Percentiles rank a stretch among this genome's conserved stretches.
Evolutionary conservation across 108 stramenopile species (phyloP).

Genomic region (Craspedostauros australis): DNA sequence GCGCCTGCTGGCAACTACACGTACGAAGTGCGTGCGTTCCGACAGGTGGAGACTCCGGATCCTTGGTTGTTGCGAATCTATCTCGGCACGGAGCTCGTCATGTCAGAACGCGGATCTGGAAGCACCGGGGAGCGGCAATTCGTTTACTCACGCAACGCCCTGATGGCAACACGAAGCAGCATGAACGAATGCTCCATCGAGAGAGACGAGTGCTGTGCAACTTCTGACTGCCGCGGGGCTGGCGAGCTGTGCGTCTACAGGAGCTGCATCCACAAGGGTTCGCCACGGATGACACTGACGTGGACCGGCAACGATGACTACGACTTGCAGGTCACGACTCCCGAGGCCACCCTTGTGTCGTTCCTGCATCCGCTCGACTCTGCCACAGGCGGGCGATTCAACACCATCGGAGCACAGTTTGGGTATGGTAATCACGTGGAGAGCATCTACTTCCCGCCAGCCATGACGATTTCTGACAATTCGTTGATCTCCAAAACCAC

Average conservation of each 20-base stretch:
- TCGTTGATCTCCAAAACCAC: no score
- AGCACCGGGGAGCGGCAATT: conserved; percentile 4
- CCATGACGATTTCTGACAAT: conserved; percentile 5
- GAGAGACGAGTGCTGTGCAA: conserved; percentile 24
- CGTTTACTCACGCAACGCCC: no score
- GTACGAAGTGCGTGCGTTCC: conserved; percentile 9
- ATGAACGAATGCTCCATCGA: no score
- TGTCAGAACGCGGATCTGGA: conserved; percentile 9
- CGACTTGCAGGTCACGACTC: conserved; percentile 14
- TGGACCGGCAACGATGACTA: conserved; percentile 28
- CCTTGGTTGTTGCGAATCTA: conserved; percentile 17
- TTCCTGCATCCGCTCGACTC: conserved; percentile 1
- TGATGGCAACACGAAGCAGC: no score
- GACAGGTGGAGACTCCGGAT: neutral
- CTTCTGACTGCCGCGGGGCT: conserved; percentile 11
- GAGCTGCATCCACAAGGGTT: conserved; percentile 19
- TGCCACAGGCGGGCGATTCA: conserved; percentile 11
- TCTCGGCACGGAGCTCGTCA: conserved; percentile 13
- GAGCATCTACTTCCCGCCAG: conserved; percentile 10
- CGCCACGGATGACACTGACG: conserved; percentile 16
- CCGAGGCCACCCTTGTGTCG: conserved; percentile 4
- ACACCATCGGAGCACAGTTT: neutral
- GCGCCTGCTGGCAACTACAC: conserved; percentile 15
- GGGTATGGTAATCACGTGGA: conserved; percentile 24
- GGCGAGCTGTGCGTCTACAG: conserved; percentile 24